Evolutionary conservation across 2,329 filamentous ascomycete genomes (phyloP).

Genomic region (Myriangium duriaei): DNA sequence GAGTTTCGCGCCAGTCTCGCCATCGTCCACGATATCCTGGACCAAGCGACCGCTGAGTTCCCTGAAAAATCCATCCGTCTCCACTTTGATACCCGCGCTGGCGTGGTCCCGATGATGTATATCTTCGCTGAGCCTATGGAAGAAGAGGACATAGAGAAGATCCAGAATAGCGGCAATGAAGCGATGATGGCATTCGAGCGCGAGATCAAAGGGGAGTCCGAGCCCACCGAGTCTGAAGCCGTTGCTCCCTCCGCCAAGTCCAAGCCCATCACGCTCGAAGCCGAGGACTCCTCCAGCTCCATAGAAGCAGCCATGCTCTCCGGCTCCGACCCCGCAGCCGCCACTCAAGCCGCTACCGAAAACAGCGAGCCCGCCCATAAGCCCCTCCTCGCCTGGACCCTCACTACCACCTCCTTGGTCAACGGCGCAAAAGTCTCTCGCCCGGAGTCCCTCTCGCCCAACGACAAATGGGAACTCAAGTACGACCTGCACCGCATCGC

Average conservation of each 20-base stretch:
- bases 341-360: constrained; percentile 8
- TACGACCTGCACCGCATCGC: constrained; percentile 60
- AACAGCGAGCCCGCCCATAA: constrained; percentile 7
- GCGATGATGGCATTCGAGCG: constrained; percentile 58
- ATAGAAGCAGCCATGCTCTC: too few relatives aligned
- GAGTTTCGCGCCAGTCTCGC: constrained; percentile 76
- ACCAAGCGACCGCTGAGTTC: constrained; percentile 62
- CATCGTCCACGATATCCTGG: constrained; percentile 65
- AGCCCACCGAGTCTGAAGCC: neutral
- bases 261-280: neutral
- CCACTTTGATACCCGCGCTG: constrained; percentile 56
- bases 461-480: constrained; percentile 58
- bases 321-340: constrained; percentile 3
- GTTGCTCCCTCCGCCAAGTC: neutral
- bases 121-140: constrained; percentile 78
- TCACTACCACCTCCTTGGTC: constrained; percentile 61
- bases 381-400: constrained; percentile 53
- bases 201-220: constrained; percentile 20
- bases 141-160: constrained; percentile 54
- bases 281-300: neutral
- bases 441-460: constrained; percentile 36
- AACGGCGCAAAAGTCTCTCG: constrained; percentile 52
- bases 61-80: constrained; percentile 64
- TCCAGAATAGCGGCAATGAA: constrained; percentile 57
- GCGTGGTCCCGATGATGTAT: constrained; percentile 53